Conservation (phyloP, 1,284 basidiomycete species). For the Mixia osmundae region DNA sequence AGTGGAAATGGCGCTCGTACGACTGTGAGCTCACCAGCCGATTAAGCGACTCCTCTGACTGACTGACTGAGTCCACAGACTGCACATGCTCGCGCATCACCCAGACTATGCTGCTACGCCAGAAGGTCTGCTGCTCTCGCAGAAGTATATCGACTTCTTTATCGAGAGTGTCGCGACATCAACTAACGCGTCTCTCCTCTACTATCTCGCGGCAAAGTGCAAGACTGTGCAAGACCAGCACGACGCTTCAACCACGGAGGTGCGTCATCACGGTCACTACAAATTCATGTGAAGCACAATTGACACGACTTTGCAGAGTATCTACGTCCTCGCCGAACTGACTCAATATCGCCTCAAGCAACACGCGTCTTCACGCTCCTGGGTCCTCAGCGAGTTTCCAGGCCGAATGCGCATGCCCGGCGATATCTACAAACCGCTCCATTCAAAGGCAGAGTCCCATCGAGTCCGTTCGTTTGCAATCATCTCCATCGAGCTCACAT, state of each 20-base stretch:
- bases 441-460: too few relatives aligned
- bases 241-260: slow-evolving; percentile 37
- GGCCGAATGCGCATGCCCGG: slow-evolving; percentile 53
- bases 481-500: too few relatives aligned
- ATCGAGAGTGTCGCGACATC: slow-evolving; percentile 45
- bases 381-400: slow-evolving; percentile 57
- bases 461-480: too few relatives aligned
- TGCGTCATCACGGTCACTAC: slow-evolving; percentile 31
- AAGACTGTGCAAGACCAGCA: slow-evolving; percentile 74
- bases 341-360: slow-evolving; percentile 63
- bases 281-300: neutral
- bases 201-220: slow-evolving; percentile 51
- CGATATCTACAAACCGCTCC: slow-evolving; percentile 40
- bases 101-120: slow-evolving; percentile 41
- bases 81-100: slow-evolving; percentile 77
- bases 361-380: slow-evolving; percentile 39
- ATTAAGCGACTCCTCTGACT: too few relatives aligned
- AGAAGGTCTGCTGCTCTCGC: slow-evolving; percentile 5
- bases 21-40: too few relatives aligned
- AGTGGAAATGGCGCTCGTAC: too few relatives aligned
- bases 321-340: slow-evolving; percentile 73
- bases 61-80: too few relatives aligned
- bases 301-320: slow-evolving; percentile 31
- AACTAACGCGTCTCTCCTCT: slow-evolving; percentile 63
- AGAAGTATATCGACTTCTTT: slow-evolving; percentile 58